Evolutionary conservation across 2,329 filamentous ascomycete genomes (phyloP).

Genomic region (Trichophyton simii): DNA sequence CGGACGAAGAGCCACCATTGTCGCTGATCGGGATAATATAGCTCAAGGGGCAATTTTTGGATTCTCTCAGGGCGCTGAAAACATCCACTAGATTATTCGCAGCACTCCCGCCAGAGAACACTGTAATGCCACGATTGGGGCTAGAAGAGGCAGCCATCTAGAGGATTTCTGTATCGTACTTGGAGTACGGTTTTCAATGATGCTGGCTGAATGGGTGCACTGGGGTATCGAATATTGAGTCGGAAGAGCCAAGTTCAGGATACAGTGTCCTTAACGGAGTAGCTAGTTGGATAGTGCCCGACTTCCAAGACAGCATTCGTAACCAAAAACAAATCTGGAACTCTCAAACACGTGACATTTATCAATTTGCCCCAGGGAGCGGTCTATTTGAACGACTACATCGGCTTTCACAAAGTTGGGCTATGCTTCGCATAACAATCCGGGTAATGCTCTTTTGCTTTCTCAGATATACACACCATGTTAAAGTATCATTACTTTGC

Average conservation of each 20-base stretch:
- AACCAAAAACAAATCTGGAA: neutral
- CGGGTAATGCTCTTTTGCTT: no score
- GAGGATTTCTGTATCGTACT: no score
- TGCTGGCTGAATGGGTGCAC: neutral
- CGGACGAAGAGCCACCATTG: slow-evolving; percentile 87
- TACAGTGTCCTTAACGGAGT: neutral
- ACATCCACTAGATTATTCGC: slow-evolving; percentile 89
- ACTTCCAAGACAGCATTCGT: neutral
- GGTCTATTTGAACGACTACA: neutral
- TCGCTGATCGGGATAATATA: slow-evolving; percentile 94
- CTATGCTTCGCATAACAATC: no score
- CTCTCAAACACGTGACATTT: neutral
- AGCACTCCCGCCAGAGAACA: slow-evolving; percentile 88
- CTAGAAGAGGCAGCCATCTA: slow-evolving; percentile 9
- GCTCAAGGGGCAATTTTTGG: slow-evolving; percentile 55
- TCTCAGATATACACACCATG: no score
- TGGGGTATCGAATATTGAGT: neutral
- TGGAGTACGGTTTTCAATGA: neutral
- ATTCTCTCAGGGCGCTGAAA: slow-evolving; percentile 55
- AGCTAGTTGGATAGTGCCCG: no score
- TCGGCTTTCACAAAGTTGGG: neutral
- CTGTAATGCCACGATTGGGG: slow-evolving; percentile 49
- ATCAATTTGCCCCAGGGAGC: no score
- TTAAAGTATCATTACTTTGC: no score
- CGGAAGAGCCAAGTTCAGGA: neutral